phyloP scores from a whole-genome alignment of 768 basidiomycete species.

The Paxillus ammoniavirescens region DNA sequence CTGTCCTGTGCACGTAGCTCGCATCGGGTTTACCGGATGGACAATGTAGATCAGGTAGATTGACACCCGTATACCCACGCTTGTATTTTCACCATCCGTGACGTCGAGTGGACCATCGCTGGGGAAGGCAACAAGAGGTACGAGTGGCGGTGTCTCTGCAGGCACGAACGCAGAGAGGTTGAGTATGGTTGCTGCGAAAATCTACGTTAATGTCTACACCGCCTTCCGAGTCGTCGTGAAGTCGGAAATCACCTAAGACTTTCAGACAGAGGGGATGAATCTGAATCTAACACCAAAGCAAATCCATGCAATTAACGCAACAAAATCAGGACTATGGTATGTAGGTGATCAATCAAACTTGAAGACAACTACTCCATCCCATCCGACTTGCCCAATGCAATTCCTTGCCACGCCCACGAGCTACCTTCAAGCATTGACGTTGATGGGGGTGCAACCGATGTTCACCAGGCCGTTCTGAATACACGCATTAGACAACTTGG shows the following conservation, averaged over 20 bases:
- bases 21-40: slow-evolving; percentile 82
- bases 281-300: no score
- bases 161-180: slow-evolving; percentile 7
- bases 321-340: no score
- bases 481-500: background rate
- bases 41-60: slow-evolving; percentile 75
- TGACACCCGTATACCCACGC: slow-evolving; percentile 76
- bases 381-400: background rate
- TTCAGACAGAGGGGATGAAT: no score
- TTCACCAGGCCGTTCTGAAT: slow-evolving; percentile 7
- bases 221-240: background rate
- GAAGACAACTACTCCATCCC: background rate
- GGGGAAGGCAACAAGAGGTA: slow-evolving; percentile 46
- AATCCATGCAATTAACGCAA: no score
- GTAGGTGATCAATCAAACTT: no score
- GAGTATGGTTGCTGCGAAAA: slow-evolving; percentile 18
- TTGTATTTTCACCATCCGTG: slow-evolving; percentile 56
- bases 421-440: background rate
- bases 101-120: slow-evolving; percentile 39
- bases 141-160: background rate
- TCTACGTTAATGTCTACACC: slow-evolving; percentile 4
- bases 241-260: slow-evolving; percentile 7
- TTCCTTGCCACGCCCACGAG: background rate
- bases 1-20: slow-evolving; percentile 42
- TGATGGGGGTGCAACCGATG: slow-evolving; percentile 2